phyloP scores from a whole-genome alignment of 805 yeast genomes.

The Hermanozyma aechmeae region DNA sequence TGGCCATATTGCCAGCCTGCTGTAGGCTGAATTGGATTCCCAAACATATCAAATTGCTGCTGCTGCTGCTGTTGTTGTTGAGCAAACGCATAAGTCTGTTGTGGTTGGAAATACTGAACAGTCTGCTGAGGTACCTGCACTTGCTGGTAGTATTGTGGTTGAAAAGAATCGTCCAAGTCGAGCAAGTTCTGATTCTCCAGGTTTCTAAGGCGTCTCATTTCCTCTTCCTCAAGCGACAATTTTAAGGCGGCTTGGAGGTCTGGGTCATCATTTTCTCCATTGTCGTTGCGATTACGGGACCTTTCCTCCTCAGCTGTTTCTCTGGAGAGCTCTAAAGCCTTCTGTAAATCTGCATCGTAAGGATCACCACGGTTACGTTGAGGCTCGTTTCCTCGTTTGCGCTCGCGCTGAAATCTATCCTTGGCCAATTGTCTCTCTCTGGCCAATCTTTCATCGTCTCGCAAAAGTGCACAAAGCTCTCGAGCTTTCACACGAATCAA shows the following conservation, averaged over 20 bases:
- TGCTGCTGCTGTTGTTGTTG: conserved; percentile 12
- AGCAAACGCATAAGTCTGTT: conserved; percentile 20
- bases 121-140: conserved; percentile 2
- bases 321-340: conserved; percentile 73
- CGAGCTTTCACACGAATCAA: conserved; percentile 81
- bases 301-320: conserved; percentile 81
- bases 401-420: too few relatives aligned
- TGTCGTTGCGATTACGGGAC: conserved; percentile 44
- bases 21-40: conserved; percentile 51
- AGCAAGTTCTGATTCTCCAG: conserved; percentile 38
- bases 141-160: conserved; percentile 9
- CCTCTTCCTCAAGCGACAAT: conserved; percentile 71
- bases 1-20: conserved; percentile 36
- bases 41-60: conserved; percentile 51
- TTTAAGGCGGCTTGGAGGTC: conserved; percentile 63
- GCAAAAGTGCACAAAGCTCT: conserved; percentile 70
- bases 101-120: conserved; percentile 5
- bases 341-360: conserved; percentile 67
- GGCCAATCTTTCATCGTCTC: conserved; percentile 72
- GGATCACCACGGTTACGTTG: conserved; percentile 21
- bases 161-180: conserved; percentile 40
- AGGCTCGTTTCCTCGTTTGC: too few relatives aligned
- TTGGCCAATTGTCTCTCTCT: conserved; percentile 54
- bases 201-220: conserved; percentile 40
- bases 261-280: conserved; percentile 38